Base-by-base conservation (phyloP, 108 stramenopile species). In the Ochromonas danica region DNA sequence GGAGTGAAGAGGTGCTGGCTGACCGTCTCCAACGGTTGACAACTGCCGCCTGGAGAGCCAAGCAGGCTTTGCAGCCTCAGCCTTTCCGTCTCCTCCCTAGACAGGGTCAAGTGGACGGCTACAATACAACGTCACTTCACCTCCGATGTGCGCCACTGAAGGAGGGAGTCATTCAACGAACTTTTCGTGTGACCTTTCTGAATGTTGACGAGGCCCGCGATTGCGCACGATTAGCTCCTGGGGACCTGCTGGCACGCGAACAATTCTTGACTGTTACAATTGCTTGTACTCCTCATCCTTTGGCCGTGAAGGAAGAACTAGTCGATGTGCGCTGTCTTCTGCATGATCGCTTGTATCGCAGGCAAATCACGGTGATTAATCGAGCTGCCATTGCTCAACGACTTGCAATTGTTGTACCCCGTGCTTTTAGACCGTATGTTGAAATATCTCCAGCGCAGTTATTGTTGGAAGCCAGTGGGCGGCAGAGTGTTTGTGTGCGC, bases 311-410 rank as follows among this genome's bases (percentile, higher is more conserved):
- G 0, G 75, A 82, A 40, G 43, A 77, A 17, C 39, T 78, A n/a
- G 79, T 84, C 22, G 87, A 89, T 63, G 39, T 89, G 25, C 71
- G 61, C 17, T 87, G 87, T 43, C 81, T 81, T 51, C 85, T 89
- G 10, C 71, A 75, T 38, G 87, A 79, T 3, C 87, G 87, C 78
- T 71, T 88, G 1, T 89, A 89, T 72, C 78, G 87, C 30, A 86
- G 85, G 31, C 84, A 88, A 61, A 67, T 88, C 1, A 43, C 79
- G 1, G 14, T 89, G n/a, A 82, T 77, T 39, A 89, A 89, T 77
- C 81, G 89, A 25, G 87, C 84, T 1, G 86, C 85, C 30, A 85
- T 88, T 6, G 86, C 89, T 6, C 38, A 60, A 14, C 17, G 27
- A 27, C 14, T 75, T 38, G 22, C 72, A 36, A 36, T 75, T 6